Conservation (phyloP, 2,329 filamentous ascomycete genomes). For the Aotearoamyces nothofagi region DNA sequence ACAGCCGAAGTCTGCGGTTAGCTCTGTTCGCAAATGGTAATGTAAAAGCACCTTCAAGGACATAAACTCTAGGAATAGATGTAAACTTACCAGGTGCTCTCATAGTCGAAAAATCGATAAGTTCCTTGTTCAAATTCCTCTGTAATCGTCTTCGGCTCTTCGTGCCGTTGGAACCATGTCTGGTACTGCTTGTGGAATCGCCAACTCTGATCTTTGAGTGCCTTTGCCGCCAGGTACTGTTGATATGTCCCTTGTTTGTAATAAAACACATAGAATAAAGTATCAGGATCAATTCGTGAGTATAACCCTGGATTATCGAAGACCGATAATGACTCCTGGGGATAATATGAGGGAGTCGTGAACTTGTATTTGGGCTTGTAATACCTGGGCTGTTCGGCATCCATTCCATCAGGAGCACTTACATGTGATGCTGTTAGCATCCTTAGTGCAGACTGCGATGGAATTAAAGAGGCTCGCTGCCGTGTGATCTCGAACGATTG, state of each 20-base stretch:
- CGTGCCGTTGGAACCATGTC: slow-evolving; percentile 97
- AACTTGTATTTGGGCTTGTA: slow-evolving; percentile 76
- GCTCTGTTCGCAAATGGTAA: too few relatives aligned
- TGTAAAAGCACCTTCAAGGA: too few relatives aligned
- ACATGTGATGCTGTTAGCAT: slow-evolving; percentile 64
- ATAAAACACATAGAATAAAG: slow-evolving; percentile 97
- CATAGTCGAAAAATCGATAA: slow-evolving; percentile 98
- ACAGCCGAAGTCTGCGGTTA: too few relatives aligned
- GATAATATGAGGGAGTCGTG: slow-evolving; percentile 70
- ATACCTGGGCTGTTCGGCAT: slow-evolving; percentile 68
- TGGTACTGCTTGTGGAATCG: slow-evolving; percentile 99
- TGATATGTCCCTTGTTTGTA: slow-evolving; percentile 95
- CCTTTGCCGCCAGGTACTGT: slow-evolving; percentile 88
- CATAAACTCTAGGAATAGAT: slow-evolving; percentile 1
- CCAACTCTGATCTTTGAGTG: slow-evolving; percentile 98
- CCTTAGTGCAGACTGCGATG: slow-evolving; percentile 52
- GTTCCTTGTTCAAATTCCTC: slow-evolving; percentile 98
- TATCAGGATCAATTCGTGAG: slow-evolving; percentile 81
- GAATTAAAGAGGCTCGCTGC: slow-evolving; percentile 34
- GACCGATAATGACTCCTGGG: slow-evolving; percentile 79
- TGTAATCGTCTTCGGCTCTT: slow-evolving; percentile 96
- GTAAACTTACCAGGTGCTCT: slow-evolving; percentile 79
- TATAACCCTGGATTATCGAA: slow-evolving; percentile 88
- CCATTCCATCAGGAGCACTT: slow-evolving; percentile 55
- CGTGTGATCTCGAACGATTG: slow-evolving; percentile 81